phyloP scores from a whole-genome alignment of 805 yeast species.

The Zygotorulaspora sp. region DNA sequence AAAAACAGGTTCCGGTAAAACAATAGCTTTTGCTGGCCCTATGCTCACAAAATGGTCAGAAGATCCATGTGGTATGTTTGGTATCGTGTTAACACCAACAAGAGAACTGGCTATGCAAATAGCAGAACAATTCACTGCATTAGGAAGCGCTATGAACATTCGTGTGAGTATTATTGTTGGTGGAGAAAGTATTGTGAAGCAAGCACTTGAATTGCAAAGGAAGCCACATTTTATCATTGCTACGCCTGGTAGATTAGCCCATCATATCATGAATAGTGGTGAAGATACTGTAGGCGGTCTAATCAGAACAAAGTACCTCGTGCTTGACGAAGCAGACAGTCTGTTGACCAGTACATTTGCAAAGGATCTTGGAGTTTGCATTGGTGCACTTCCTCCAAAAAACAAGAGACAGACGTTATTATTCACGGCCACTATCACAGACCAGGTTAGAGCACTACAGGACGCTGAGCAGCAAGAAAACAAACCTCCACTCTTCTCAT shows the following conservation, averaged over 20 bases:
- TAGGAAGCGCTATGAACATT: constrained; percentile 86
- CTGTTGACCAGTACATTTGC: constrained; percentile 80
- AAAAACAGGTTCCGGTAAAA: constrained; percentile 96
- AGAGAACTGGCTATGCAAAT: constrained; percentile 94
- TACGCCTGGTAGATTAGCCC: constrained; percentile 95
- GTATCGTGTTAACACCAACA: constrained; percentile 83
- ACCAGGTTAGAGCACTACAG: constrained; percentile 76
- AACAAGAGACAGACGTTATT: constrained; percentile 77
- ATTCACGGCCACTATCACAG: constrained; percentile 95
- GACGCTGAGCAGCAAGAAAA: constrained; percentile 55
- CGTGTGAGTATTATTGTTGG: constrained; percentile 84
- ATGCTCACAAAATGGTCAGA: constrained; percentile 92
- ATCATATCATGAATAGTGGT: constrained; percentile 81
- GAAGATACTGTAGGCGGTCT: constrained; percentile 81
- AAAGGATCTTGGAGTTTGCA: constrained; percentile 67
- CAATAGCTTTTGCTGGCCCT: constrained; percentile 97
- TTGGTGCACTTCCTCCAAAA: constrained; percentile 66
- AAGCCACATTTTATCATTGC: constrained; percentile 94
- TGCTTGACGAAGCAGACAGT: constrained; percentile 94
- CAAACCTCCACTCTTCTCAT: constrained; percentile 55
- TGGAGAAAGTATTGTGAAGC: constrained; percentile 90
- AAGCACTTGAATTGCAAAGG: constrained; percentile 72
- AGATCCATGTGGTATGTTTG: constrained; percentile 91
- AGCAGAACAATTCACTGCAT: constrained; percentile 91
- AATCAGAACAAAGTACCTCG: constrained; percentile 72